Evolutionary conservation across 768 basidiomycete species (phyloP).

Genomic region (Leccinum ochraceum): DNA sequence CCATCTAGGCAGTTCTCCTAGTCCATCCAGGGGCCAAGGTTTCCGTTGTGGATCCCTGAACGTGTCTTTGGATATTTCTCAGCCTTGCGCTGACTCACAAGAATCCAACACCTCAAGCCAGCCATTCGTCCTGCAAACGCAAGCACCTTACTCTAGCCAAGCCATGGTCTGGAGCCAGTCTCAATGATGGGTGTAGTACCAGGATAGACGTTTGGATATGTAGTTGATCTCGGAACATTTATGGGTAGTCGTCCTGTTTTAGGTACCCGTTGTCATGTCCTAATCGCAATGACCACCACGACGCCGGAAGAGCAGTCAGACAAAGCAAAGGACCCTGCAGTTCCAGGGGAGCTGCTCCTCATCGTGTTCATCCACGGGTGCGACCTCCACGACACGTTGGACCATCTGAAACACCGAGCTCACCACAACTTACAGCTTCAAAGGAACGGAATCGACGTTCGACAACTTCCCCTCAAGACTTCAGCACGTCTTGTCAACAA

Average conservation of each 20-base stretch:
- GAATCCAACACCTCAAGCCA: slow-evolving; percentile 31
- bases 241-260: slow-evolving; percentile 12
- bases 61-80: slow-evolving; percentile 13
- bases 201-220: not conserved
- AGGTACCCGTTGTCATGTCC: slow-evolving; percentile 3
- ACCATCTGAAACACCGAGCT: not conserved
- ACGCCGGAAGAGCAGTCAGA: slow-evolving; percentile 10
- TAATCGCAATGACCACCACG: slow-evolving; percentile 12
- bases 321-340: slow-evolving; percentile 6
- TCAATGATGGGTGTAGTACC: slow-evolving; percentile 18
- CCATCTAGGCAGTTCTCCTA: slow-evolving; percentile 1
- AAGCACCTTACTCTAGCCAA: slow-evolving; percentile 56
- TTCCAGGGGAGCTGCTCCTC: slow-evolving; percentile 51
- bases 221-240: not conserved
- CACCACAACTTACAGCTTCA: slow-evolving; percentile 40
- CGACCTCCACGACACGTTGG: slow-evolving; percentile 14
- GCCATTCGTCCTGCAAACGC: slow-evolving; percentile 45
- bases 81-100: slow-evolving; percentile 8
- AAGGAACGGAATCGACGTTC: slow-evolving; percentile 71
- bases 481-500: slow-evolving; percentile 72
- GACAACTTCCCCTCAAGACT: slow-evolving; percentile 76
- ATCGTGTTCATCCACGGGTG: slow-evolving; percentile 83
- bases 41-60: slow-evolving; percentile 26
- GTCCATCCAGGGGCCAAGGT: slow-evolving; percentile 12
- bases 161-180: slow-evolving; percentile 29